Conservation (phyloP, 176 grass and related monocot genomes). For the Avena sativa region DNA sequence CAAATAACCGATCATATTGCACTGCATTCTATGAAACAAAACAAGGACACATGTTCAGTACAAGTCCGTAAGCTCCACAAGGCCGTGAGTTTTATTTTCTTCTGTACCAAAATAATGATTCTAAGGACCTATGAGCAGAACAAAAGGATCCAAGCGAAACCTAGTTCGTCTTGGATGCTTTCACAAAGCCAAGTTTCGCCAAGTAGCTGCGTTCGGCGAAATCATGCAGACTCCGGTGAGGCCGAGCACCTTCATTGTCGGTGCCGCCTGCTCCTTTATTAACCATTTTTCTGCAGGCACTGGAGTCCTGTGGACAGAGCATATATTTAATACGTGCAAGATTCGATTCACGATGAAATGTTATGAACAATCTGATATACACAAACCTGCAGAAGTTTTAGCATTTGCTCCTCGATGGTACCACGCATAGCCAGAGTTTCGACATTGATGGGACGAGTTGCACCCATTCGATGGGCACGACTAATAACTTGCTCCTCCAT, state of each 20-base stretch:
- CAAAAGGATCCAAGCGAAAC: neutral
- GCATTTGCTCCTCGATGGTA: conserved; percentile 97
- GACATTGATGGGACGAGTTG: conserved; percentile 85
- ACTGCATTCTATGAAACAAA: neutral
- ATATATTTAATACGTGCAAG: neutral
- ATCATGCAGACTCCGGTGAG: conserved; percentile 81
- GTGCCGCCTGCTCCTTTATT: conserved; percentile 59
- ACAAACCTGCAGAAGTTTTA: conserved; percentile 79
- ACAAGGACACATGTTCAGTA: neutral
- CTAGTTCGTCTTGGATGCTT: conserved; percentile 38
- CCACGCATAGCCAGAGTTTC: conserved; percentile 93
- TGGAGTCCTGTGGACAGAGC: conserved; percentile 60
- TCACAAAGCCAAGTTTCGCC: conserved; percentile 73
- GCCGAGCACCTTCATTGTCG: conserved; percentile 66
- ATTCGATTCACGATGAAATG: neutral
- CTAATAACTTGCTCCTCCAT: conserved; percentile 99
- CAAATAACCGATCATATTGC: neutral
- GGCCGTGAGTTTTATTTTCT: neutral
- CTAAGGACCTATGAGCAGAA: neutral
- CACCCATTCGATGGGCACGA: conserved; percentile 93
- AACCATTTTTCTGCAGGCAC: conserved; percentile 67
- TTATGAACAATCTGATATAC: neutral
- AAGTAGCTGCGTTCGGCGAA: conserved; percentile 94
- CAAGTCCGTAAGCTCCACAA: neutral
- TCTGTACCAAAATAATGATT: neutral